phyloP scores from a whole-genome alignment of 352 stramenopile genomes.

The Phytophthora podocarpi region DNA sequence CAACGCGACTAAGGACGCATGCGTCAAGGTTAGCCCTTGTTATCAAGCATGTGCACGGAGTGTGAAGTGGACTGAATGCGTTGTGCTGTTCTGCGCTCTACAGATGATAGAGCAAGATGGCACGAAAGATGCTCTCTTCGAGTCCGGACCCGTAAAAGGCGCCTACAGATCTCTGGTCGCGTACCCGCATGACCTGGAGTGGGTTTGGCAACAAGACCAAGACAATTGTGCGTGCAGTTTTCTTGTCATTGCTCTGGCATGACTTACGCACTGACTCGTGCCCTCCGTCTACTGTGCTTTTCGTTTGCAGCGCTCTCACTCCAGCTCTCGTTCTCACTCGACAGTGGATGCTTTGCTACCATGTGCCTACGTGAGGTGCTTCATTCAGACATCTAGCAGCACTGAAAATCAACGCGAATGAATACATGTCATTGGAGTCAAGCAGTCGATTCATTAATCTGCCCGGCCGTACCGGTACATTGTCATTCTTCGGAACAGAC shows the following conservation, averaged over 20 bases:
- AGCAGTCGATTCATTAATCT: slow-evolving; percentile 25
- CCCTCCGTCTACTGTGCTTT: background rate
- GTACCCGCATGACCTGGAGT: slow-evolving; percentile 49
- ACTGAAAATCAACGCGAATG: background rate
- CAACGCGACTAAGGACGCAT: slow-evolving; percentile 51
- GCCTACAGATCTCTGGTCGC: slow-evolving; percentile 62
- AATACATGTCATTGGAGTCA: background rate
- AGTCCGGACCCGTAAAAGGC: slow-evolving; percentile 58
- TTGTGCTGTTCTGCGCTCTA: slow-evolving; percentile 1
- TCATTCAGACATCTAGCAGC: slow-evolving; percentile 48
- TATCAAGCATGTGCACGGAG: background rate
- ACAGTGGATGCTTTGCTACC: slow-evolving; percentile 74
- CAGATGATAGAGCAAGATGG: slow-evolving; percentile 57
- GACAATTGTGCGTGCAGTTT: slow-evolving; percentile 14
- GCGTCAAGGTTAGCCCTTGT: slow-evolving; percentile 42
- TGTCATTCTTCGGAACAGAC: background rate
- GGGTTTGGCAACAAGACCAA: slow-evolving; percentile 38
- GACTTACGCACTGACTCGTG: background rate
- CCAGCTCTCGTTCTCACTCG: slow-evolving; percentile 60
- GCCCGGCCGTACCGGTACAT: slow-evolving; percentile 18
- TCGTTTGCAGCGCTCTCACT: slow-evolving; percentile 18
- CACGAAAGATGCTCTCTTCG: slow-evolving; percentile 43
- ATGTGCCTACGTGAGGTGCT: slow-evolving; percentile 82
- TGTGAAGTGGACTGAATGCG: background rate
- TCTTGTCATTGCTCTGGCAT: background rate